These are phyloP conservation scores for Sugiyamaella qingdaonensis DNA, from an alignment of 805 yeast genomes.

Conservation along the genomic window DNA sequence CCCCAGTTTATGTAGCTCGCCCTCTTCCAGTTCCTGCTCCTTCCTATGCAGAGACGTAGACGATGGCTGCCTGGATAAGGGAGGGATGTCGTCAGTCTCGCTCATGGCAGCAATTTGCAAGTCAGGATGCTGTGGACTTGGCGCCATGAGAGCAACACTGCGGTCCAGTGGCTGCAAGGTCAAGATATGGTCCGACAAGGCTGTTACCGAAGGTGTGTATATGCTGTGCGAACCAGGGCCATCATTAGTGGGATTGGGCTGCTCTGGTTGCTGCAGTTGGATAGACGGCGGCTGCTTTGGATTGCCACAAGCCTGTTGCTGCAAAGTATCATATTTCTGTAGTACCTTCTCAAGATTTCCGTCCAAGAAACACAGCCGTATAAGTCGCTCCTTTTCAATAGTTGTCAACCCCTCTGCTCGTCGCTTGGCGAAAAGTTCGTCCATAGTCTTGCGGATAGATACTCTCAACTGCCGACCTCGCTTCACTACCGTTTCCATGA, in stretches of 20 bases:
- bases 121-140: slow-evolving; percentile 16
- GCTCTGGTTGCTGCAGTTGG: neutral
- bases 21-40: slow-evolving; percentile 85
- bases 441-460: slow-evolving; percentile 47
- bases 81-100: slow-evolving; percentile 8
- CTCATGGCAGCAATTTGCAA: slow-evolving; percentile 22
- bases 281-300: neutral
- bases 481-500: slow-evolving; percentile 32
- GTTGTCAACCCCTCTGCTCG: slow-evolving; percentile 50
- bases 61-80: slow-evolving; percentile 25
- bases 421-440: slow-evolving; percentile 56
- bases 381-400: slow-evolving; percentile 71
- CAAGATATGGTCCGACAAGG: neutral
- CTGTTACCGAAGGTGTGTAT: neutral
- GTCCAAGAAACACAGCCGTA: slow-evolving; percentile 65
- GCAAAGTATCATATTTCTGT: slow-evolving; percentile 21
- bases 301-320: neutral
- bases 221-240: neutral
- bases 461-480: slow-evolving; percentile 40
- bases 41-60: slow-evolving; percentile 51
- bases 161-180: slow-evolving; percentile 6
- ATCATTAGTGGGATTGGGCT: neutral
- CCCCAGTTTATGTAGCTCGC: slow-evolving; percentile 86
- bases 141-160: slow-evolving; percentile 4
- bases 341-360: slow-evolving; percentile 58